Evolutionary conservation across 2,329 filamentous ascomycete genomes (phyloP).

Genomic region (Setomelanomma holmii): DNA sequence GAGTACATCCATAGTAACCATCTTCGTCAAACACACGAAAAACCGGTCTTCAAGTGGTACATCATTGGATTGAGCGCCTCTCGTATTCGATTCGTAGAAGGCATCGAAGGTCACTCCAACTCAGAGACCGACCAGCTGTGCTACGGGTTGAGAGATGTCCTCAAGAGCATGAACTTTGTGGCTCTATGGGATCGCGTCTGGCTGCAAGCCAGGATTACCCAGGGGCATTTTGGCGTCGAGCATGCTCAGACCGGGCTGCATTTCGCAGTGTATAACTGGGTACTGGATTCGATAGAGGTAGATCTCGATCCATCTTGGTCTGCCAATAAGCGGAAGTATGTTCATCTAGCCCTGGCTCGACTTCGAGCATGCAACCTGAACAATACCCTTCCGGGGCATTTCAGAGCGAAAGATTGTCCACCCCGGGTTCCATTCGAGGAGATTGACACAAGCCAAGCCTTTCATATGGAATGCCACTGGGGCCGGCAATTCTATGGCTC

Average conservation of each 20-base stretch:
- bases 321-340: too few species aligned
- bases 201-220: not conserved
- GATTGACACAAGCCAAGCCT: not conserved
- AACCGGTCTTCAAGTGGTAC: not conserved
- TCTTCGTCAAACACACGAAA: not conserved
- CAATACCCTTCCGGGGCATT: too few species aligned
- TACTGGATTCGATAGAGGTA: too few species aligned
- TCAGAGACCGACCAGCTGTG: not conserved
- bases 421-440: not conserved
- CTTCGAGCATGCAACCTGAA: too few species aligned
- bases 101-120: not conserved
- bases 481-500: not conserved
- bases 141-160: not conserved
- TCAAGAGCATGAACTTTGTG: not conserved
- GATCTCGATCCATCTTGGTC: too few species aligned
- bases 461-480: not conserved
- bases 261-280: too few species aligned
- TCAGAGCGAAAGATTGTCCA: not conserved
- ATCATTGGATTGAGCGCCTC: not conserved
- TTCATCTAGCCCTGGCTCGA: too few species aligned
- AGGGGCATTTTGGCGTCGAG: too few species aligned
- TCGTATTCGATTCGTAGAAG: not conserved
- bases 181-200: not conserved
- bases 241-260: too few species aligned
- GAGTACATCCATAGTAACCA: not conserved